Base-by-base conservation (phyloP, 768 basidiomycete species). In the Tulasnella sp. region DNA sequence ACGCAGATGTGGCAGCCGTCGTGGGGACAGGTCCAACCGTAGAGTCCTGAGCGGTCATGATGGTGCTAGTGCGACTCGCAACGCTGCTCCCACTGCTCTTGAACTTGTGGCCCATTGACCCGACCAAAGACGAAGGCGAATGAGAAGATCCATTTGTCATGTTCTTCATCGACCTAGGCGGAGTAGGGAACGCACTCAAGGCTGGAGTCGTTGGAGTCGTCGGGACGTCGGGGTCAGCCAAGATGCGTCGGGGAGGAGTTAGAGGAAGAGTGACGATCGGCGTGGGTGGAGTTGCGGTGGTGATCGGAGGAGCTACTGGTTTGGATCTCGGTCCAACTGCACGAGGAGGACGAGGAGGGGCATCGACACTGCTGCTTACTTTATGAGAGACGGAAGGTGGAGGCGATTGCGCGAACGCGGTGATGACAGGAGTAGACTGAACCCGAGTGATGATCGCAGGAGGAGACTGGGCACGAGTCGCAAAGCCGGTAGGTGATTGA, bases 181-280 rank as follows among this genome's bases (percentile, higher is more conserved):
- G 54, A 22, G 45, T 58, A 5, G 73, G 45, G 14, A 74, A 52
- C 1, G 2, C 19, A 22, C 73, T 74, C 49, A 58, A 52, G 15
- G 45, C 38, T 19, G 73, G 73, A 14, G 73, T 74, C 11, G 73
- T 74, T 17, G 73, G 73, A 22, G 73, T 74, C 5, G 54, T 64
- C 3, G 73, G 73, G 8, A 74, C 73, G 38, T 74, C 73, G 17
- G 73, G 73, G n/a, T 74, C 73, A 5, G 73, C 73, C 42, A 22
- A 54, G 12, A 58, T 49, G 1, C 73, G 73, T 17, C 45, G 37
- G 25, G 73, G 73, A 19, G 73, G 73, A 2, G 34, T 74, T 3
- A 74, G 54, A 36, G 73, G 73, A 37, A 74, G 37, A 17, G 45
- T 37, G 52, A 37, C 31, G 31, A 58, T 37, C 3, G 73, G 73